Base-by-base conservation (phyloP, 2,329 filamentous ascomycete species). In the Lachnellula suecica region DNA sequence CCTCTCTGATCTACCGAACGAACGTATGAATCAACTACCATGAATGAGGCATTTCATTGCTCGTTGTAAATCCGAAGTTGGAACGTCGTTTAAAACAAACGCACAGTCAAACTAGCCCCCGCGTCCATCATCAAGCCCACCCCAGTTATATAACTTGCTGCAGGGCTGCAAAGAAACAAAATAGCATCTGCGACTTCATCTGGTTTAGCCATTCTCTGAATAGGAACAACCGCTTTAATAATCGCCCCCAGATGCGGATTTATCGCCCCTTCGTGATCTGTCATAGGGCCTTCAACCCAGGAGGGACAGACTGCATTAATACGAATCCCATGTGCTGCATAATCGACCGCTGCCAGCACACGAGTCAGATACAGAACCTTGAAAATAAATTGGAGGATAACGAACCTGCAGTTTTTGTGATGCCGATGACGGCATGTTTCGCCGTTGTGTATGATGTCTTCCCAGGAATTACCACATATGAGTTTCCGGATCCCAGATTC, bases 341-440 rank as follows among this genome's bases (percentile, higher is more conserved):
- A 38, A n/a, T 52, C 44, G 4, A 38, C 10, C 6, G 44, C 49
- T 52, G 22, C 4, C 19, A 3, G 27, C 27, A 29, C 27, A 7
- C 11, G 6, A 11, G 11, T 29, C 27, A 11, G 27, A 7, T 6
- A 11, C 11, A 29, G 27, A 29, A 29, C 6, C 27, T 11, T 6
- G 11, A 29, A 29, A 29, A 29, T 29, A 17, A 20, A 53, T 40
- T 37, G n/a, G n/a, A n/a, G n/a, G n/a, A n/a, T n/a, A n/a, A n/a
- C n/a, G n/a, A n/a, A 57, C 52, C 47, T n/a, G 58, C 54, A 34
- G 38, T 44, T 24, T 54, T 60, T 1, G 63, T 64, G 8, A 67
- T 50, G 2, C 65, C 65, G 2, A 61, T 57, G 4, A 63, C 31
- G 4, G 66, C 65, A 41, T 65, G 63, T 24, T 68, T 68, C 4